A percentile compares a stretch with the other conserved stretches of the same genome.
Evolutionary conservation across 2,329 filamentous ascomycete species (phyloP).

Genomic region (Thermoascus crustaceus): DNA sequence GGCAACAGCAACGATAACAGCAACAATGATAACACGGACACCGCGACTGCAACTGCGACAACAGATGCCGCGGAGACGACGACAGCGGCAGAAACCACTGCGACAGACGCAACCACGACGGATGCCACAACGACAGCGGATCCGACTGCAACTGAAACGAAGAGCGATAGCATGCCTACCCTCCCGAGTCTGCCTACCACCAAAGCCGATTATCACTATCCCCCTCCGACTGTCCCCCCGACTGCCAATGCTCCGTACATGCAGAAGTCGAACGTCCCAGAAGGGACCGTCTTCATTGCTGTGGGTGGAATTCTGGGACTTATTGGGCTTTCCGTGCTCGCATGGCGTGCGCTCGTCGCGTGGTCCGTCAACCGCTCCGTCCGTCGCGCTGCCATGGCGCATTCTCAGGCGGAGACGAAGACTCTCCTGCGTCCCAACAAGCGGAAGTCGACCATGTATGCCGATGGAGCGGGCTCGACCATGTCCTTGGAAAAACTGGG

Average conservation of each 20-base stretch:
- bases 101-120: conserved; percentile 12
- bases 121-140: background rate
- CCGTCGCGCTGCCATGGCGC: conserved; percentile 69
- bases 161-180: conserved; percentile 19
- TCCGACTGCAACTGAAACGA: conserved; percentile 15
- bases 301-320: conserved; percentile 84
- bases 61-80: conserved; percentile 15
- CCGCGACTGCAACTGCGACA: conserved; percentile 12
- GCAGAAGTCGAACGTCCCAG: conserved; percentile 73
- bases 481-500: conserved; percentile 49
- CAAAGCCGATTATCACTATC: conserved; percentile 54
- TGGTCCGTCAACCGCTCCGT: conserved; percentile 90
- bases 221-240: conserved; percentile 69
- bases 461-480: conserved; percentile 27
- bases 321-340: conserved; percentile 69
- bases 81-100: conserved; percentile 12
- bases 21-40: conserved; percentile 14
- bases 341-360: conserved; percentile 81
- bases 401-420: conserved; percentile 63
- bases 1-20: conserved; percentile 17
- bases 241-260: conserved; percentile 83
- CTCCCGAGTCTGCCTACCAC: conserved; percentile 50
- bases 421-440: conserved; percentile 46
- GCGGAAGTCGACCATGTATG: conserved; percentile 28
- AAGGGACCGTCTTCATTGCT: conserved; percentile 93